Evolutionary conservation across 2,329 filamentous ascomycete species (phyloP).

Genomic region (Colletotrichum gigasporum): DNA sequence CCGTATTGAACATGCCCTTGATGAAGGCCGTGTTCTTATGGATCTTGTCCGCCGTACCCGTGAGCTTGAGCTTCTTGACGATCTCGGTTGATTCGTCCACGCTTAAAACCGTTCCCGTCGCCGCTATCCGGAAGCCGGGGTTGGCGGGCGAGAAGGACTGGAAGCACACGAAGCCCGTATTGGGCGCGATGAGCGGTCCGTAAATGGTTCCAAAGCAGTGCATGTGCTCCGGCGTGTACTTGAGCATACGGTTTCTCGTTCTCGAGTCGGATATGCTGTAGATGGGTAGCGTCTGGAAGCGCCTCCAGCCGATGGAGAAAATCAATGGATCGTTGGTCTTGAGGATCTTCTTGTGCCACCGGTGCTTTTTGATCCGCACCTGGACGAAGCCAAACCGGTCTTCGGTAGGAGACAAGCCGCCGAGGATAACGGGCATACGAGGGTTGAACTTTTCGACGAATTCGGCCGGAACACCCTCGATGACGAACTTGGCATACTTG

Average conservation of each 20-base stretch:
- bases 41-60: conserved; percentile 93
- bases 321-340: conserved; percentile 98
- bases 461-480: conserved; percentile 90
- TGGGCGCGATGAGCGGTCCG: conserved; percentile 92
- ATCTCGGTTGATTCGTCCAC: conserved; percentile 97
- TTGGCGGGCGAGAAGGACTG: conserved; percentile 87
- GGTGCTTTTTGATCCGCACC: conserved; percentile 93
- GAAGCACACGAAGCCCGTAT: conserved; percentile 94
- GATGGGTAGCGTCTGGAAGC: conserved; percentile 91
- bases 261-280: conserved; percentile 96
- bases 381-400: conserved; percentile 96
- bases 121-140: conserved; percentile 92
- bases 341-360: conserved; percentile 99
- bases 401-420: conserved; percentile 92
- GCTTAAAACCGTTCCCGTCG: conserved; percentile 90
- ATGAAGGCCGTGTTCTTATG: conserved; percentile 99
- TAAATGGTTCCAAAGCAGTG: conserved; percentile 98
- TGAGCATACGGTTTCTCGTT: conserved; percentile 95
- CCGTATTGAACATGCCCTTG: conserved; percentile 95
- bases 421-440: conserved; percentile 84
- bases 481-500: conserved; percentile 90
- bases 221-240: conserved; percentile 99
- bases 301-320: conserved; percentile 94
- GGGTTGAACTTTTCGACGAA: conserved; percentile 87
- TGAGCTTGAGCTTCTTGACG: conserved; percentile 99